Conservation (phyloP, 2,329 filamentous ascomycete species). For the Penicillium sp. region DNA sequence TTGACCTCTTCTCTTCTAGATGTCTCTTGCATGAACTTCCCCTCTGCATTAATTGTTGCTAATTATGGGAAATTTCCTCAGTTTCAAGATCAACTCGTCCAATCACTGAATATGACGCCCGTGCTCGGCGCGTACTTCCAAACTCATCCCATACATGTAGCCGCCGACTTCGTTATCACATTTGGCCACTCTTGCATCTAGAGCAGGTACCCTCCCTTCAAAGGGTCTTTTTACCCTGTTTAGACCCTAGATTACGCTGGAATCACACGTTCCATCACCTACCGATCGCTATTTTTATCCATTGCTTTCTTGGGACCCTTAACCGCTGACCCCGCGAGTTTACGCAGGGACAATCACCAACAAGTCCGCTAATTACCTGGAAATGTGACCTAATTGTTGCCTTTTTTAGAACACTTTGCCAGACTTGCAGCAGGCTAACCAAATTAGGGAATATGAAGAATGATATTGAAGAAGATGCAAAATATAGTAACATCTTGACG, state of each 20-base stretch:
- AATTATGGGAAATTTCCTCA: slow-evolving; percentile 25
- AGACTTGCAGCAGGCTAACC: slow-evolving; percentile 25
- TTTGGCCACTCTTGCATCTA: slow-evolving; percentile 5
- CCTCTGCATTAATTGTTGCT: slow-evolving; percentile 14
- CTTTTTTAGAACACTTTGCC: slow-evolving; percentile 29
- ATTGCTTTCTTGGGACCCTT: slow-evolving; percentile 2
- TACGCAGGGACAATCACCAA: slow-evolving; percentile 17
- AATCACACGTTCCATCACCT: slow-evolving; percentile 11
- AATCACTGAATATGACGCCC: slow-evolving; percentile 13
- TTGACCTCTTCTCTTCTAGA: not conserved
- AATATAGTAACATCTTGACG: slow-evolving; percentile 43
- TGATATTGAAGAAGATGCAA: slow-evolving; percentile 30
- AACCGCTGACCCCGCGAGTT: slow-evolving; percentile 22
- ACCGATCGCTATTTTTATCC: slow-evolving; percentile 25
- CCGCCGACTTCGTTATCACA: slow-evolving; percentile 24
- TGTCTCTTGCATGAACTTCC: not conserved
- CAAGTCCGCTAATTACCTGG: slow-evolving; percentile 24
- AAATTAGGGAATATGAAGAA: slow-evolving; percentile 28
- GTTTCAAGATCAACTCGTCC: slow-evolving; percentile 1
- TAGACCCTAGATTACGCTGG: not conserved
- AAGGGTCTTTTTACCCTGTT: not conserved
- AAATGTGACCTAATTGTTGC: slow-evolving; percentile 28
- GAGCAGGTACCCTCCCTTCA: slow-evolving; percentile 2
- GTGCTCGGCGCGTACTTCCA: slow-evolving; percentile 24
- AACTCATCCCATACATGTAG: slow-evolving; percentile 21